These are phyloP conservation scores for Naematelia aurantialba DNA, from an alignment of 768 basidiomycete species.

Conservation along the genomic window DNA sequence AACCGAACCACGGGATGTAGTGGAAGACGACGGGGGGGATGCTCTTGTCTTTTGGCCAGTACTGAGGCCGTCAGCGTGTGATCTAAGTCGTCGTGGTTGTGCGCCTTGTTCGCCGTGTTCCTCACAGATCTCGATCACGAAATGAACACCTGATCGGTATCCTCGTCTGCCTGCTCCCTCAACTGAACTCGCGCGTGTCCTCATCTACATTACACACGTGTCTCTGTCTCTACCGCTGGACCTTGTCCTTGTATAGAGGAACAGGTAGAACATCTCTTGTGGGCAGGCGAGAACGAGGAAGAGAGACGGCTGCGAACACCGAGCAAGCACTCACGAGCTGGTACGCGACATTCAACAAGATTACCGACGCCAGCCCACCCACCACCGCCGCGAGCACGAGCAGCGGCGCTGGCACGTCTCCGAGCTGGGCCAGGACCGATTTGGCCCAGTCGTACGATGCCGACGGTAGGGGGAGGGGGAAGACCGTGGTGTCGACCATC, in stretches of 20 bases:
- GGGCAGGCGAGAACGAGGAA: not conserved
- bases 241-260: too few relatives aligned
- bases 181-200: not conserved
- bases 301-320: not conserved
- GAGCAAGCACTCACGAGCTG: slow-evolving; percentile 65
- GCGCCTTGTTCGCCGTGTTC: too few relatives aligned
- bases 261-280: too few relatives aligned
- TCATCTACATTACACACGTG: not conserved
- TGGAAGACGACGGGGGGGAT: slow-evolving; percentile 91
- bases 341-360: slow-evolving; percentile 69
- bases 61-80: too few relatives aligned
- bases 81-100: too few relatives aligned
- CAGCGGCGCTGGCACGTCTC: slow-evolving; percentile 15
- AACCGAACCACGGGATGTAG: slow-evolving; percentile 83
- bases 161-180: too few relatives aligned
- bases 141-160: too few relatives aligned
- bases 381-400: slow-evolving; percentile 52
- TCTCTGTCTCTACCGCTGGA: not conserved
- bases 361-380: slow-evolving; percentile 64
- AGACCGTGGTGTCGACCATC: too few relatives aligned
- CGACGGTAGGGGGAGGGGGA: too few relatives aligned
- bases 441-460: too few relatives aligned
- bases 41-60: slow-evolving; percentile 64
- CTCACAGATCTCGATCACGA: too few relatives aligned
- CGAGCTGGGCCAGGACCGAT: too few relatives aligned